These are phyloP conservation scores for Amanita muscaria DNA, from an alignment of 768 basidiomycete genomes.

Conservation along the genomic window DNA sequence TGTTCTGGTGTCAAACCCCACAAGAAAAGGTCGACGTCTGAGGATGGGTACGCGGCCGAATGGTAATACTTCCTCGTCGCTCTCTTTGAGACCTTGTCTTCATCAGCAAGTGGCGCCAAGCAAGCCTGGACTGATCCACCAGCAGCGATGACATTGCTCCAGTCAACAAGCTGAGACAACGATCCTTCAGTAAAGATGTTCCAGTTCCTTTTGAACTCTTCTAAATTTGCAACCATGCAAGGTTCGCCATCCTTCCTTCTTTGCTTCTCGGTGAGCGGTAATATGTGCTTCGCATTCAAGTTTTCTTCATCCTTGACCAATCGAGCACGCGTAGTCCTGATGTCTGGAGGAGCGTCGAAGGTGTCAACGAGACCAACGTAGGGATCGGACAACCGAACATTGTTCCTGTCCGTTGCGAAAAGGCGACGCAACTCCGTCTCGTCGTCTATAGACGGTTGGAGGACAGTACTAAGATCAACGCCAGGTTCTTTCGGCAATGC, in stretches of 20 bases:
- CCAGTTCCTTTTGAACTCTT: constrained; percentile 60
- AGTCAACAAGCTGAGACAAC: constrained; percentile 47
- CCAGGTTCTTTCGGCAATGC: constrained; percentile 1
- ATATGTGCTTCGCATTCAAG: constrained; percentile 12
- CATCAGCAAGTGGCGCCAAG: constrained; percentile 40
- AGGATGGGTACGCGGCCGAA: constrained; percentile 43
- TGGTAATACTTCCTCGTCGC: constrained; percentile 53
- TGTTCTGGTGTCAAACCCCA: constrained; percentile 50
- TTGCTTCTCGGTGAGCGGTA: constrained; percentile 37
- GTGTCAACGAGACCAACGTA: constrained; percentile 6
- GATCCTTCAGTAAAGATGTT: constrained; percentile 53
- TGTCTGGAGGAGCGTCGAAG: constrained; percentile 2
- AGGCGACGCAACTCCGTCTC: constrained; percentile 5
- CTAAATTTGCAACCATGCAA: constrained; percentile 38
- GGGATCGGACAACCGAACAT: constrained; percentile 2
- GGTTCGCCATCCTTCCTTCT: constrained; percentile 43
- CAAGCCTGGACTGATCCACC: constrained; percentile 56
- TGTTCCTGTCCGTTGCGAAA: constrained; percentile 4
- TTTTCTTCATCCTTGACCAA: constrained; percentile 4
- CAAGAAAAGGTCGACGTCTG: constrained; percentile 56
- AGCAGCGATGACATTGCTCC: constrained; percentile 57
- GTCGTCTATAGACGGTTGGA: constrained; percentile 7
- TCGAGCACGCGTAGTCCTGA: constrained; percentile 8
- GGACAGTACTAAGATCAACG: neutral
- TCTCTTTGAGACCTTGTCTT: constrained; percentile 42